These are phyloP conservation scores for Hypomyces perniciosus DNA, from an alignment of 2,329 filamentous ascomycete genomes.

Conservation along the genomic window DNA sequence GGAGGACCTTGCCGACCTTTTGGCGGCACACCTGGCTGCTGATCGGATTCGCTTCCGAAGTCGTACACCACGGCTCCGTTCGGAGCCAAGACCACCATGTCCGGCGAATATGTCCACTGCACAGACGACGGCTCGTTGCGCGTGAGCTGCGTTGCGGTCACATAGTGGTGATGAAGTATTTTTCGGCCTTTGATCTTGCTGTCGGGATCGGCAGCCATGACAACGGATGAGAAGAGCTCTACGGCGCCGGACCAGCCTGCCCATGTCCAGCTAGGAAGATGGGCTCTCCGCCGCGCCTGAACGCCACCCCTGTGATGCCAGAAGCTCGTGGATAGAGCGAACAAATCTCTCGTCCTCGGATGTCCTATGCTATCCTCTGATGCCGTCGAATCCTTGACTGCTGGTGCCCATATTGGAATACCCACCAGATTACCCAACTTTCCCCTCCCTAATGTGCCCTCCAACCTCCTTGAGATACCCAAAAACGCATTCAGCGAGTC, in stretches of 20 bases:
- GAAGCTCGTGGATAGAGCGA: constrained; percentile 30
- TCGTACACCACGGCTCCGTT: constrained; percentile 28
- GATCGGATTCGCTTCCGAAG: constrained; percentile 16
- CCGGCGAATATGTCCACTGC: constrained; percentile 30
- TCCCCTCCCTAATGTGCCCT: constrained; percentile 24
- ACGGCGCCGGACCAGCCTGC: constrained; percentile 31
- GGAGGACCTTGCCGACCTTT: constrained; percentile 11
- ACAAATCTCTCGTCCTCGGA: constrained; percentile 27
- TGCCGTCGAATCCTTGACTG: constrained; percentile 7
- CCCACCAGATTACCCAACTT: constrained; percentile 27
- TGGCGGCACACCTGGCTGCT: background rate
- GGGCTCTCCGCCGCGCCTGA: constrained; percentile 21
- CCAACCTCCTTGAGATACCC: constrained; percentile 26
- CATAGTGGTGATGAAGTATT: constrained; percentile 30
- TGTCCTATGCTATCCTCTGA: background rate
- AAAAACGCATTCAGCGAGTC: constrained; percentile 30
- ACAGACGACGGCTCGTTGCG: constrained; percentile 26
- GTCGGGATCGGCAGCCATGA: constrained; percentile 24
- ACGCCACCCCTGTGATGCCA: constrained; percentile 29
- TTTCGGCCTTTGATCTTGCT: constrained; percentile 24
- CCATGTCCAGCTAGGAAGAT: constrained; percentile 34
- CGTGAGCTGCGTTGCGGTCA: constrained; percentile 29
- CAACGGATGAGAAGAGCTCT: constrained; percentile 28
- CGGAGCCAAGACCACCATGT: constrained; percentile 23
- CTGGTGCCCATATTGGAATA: constrained; percentile 27